Percentiles rank a stretch among this genome's conserved stretches.
phyloP scores from a whole-genome alignment of 768 basidiomycete genomes.

The Pisolithus albus region DNA sequence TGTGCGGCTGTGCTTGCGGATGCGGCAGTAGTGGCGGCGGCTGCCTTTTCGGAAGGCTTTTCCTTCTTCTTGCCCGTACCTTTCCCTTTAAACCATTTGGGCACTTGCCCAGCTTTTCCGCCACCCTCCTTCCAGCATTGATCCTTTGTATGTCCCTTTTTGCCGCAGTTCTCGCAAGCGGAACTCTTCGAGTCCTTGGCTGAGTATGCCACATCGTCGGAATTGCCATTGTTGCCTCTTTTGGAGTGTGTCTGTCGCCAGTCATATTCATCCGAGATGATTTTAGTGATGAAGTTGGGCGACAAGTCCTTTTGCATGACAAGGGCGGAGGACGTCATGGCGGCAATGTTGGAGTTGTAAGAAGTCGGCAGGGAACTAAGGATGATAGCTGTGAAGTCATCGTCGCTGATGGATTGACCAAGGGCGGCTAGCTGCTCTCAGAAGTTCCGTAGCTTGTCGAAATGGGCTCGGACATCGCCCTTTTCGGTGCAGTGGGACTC shows the following conservation, averaged over 20 bases:
- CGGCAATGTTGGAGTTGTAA: slow-evolving; percentile 28
- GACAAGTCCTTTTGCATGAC: slow-evolving; percentile 5
- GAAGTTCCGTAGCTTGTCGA: slow-evolving; percentile 23
- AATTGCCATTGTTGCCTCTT: background rate
- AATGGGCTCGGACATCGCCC: background rate
- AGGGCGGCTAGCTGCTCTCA: slow-evolving; percentile 28
- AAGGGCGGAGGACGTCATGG: slow-evolving; percentile 14
- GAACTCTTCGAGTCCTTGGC: no score
- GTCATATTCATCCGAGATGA: background rate
- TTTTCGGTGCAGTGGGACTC: no score
- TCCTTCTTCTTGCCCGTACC: background rate
- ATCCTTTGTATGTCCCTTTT: no score
- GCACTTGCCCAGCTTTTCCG: no score
- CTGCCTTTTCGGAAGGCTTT: background rate
- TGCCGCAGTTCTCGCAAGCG: no score
- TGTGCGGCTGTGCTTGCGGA: background rate
- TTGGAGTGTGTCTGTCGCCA: background rate
- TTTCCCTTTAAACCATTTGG: no score
- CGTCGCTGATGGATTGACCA: slow-evolving; percentile 20
- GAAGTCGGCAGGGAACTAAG: slow-evolving; percentile 29
- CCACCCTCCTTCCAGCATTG: no score
- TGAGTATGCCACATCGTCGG: no score
- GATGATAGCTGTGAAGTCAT: slow-evolving; percentile 22
- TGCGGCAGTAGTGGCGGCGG: background rate
- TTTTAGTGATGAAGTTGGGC: background rate